phyloP scores from a whole-genome alignment of 805 yeast genomes.

The Zygoascus tannicola region DNA sequence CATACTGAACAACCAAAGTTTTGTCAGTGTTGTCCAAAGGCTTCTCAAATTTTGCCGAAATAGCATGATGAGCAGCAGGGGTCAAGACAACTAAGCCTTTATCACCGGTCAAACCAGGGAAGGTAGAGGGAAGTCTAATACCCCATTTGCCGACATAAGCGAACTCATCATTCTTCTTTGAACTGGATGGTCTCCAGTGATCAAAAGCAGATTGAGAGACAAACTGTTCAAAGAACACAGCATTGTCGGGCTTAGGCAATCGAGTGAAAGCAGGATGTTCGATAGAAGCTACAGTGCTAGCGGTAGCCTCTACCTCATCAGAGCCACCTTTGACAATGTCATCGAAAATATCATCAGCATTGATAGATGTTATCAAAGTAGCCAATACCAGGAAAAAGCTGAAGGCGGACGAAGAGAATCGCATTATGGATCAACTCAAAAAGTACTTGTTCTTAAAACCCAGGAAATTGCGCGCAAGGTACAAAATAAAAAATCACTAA shows the following conservation, averaged over 20 bases:
- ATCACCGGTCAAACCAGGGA: conserved; percentile 57
- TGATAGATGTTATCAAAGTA: neutral
- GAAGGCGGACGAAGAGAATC: neutral
- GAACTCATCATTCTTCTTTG: conserved; percentile 37
- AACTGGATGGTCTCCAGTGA: conserved; percentile 54
- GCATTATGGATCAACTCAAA: neutral
- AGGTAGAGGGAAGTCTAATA: conserved; percentile 50
- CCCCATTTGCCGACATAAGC: conserved; percentile 69
- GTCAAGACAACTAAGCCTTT: conserved; percentile 67
- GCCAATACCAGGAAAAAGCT: neutral
- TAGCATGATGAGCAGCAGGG: conserved; percentile 75
- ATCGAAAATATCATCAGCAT: neutral
- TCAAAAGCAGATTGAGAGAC: conserved; percentile 28
- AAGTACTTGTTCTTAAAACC: too few species aligned
- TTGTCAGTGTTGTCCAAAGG: conserved; percentile 52
- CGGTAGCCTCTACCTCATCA: neutral
- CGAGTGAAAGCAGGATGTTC: conserved; percentile 1
- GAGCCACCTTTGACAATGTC: neutral
- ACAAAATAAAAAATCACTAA: too few species aligned
- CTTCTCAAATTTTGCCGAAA: conserved; percentile 49
- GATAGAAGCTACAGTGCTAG: neutral
- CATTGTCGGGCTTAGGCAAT: conserved; percentile 5
- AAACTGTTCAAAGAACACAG: conserved; percentile 62
- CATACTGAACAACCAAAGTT: conserved; percentile 79
- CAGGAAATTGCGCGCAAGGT: too few species aligned